Percentiles rank a stretch among this genome's conserved stretches.
Evolutionary conservation across 176 grass and related monocot species (phyloP).

Genomic region (Phyllostachys edulis): DNA sequence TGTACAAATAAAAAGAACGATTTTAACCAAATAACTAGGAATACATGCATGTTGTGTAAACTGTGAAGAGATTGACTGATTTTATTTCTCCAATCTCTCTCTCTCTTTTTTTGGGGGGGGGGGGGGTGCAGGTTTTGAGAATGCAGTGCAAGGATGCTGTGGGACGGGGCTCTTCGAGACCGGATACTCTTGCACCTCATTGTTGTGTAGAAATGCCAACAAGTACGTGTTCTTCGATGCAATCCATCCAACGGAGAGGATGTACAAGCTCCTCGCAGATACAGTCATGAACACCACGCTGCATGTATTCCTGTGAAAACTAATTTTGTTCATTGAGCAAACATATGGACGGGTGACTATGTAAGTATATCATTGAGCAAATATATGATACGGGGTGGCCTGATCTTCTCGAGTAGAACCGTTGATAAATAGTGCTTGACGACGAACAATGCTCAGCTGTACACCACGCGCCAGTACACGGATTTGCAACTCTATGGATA

Average conservation of each 20-base stretch:
- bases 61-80: neutral
- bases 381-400: too few relatives aligned
- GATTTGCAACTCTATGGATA: too few relatives aligned
- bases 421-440: too few relatives aligned
- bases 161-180: conserved; percentile 70
- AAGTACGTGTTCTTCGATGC: conserved; percentile 72
- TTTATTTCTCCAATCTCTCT: too few relatives aligned
- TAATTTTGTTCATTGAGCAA: neutral
- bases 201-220: conserved; percentile 40
- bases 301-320: conserved; percentile 39
- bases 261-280: conserved; percentile 54
- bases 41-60: neutral
- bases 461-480: too few relatives aligned
- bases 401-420: too few relatives aligned
- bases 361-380: too few relatives aligned
- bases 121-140: conserved; percentile 86
- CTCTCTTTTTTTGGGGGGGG: neutral
- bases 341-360: neutral
- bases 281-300: conserved; percentile 51
- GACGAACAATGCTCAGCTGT: too few relatives aligned
- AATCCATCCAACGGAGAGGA: conserved; percentile 62
- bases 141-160: conserved; percentile 63
- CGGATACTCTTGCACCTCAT: conserved; percentile 46
- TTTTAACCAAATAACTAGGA: neutral
- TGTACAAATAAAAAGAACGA: neutral